A percentile compares a stretch with the other conserved stretches of the same genome.
These are phyloP conservation scores for Dovyalis caffra DNA, from an alignment of 345 rosid species.

Conservation along the genomic window DNA sequence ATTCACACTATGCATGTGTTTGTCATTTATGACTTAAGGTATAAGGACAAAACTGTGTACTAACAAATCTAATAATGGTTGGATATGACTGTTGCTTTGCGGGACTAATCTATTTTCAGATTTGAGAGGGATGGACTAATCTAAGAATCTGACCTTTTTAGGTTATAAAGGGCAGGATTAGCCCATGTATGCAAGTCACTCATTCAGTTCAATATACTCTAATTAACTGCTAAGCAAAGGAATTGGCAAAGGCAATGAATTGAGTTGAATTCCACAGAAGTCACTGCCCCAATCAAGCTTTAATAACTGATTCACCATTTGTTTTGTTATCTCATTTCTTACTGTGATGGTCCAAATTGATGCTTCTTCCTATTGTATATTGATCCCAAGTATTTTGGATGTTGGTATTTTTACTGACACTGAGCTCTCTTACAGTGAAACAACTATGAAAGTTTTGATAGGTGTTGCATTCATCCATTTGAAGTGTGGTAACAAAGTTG, in stretches of 20 bases:
- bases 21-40: neutral
- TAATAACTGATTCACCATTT: neutral
- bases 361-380: neutral
- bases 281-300: neutral
- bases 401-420: constrained; percentile 22
- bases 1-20: neutral
- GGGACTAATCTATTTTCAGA: neutral
- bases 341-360: neutral
- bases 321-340: neutral
- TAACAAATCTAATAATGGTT: neutral
- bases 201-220: neutral
- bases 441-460: constrained; percentile 82
- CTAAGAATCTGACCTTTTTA: neutral
- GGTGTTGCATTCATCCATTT: constrained; percentile 74
- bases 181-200: neutral
- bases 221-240: neutral
- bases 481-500: constrained; percentile 62
- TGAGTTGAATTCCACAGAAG: neutral
- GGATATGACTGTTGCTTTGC: neutral
- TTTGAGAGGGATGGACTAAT: neutral
- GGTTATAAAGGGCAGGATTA: neutral
- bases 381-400: neutral
- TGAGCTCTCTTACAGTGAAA: constrained; percentile 53
- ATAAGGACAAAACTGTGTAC: neutral
- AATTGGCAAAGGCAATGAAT: neutral